A percentile compares a stretch with the other conserved stretches of the same genome.
phyloP scores from a whole-genome alignment of 2,329 filamentous ascomycete genomes.

The Apiospora kogelbergensis region DNA sequence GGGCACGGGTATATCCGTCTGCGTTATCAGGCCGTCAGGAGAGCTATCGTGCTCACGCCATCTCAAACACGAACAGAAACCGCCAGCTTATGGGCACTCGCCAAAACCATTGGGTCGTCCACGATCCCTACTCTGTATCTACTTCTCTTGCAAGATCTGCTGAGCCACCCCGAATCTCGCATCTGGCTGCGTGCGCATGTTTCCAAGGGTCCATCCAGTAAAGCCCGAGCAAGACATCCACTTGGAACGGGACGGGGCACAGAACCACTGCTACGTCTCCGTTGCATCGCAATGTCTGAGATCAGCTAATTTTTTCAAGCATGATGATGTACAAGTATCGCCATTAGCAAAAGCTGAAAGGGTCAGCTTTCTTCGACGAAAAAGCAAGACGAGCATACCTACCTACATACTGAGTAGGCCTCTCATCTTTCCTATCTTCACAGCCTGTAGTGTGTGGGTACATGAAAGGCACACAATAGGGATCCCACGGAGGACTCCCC shows the following conservation, averaged over 20 bases:
- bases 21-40: no score
- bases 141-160: not conserved
- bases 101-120: not conserved
- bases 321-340: no score
- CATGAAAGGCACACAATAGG: not conserved
- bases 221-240: not conserved
- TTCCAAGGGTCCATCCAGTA: not conserved
- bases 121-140: not conserved
- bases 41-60: not conserved
- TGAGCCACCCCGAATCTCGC: not conserved
- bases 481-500: not conserved
- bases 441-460: not conserved
- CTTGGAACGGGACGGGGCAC: not conserved
- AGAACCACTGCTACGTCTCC: not conserved
- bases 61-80: not conserved
- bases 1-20: not conserved
- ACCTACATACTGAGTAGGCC: not conserved
- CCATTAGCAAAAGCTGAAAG: not conserved
- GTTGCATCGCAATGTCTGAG: not conserved
- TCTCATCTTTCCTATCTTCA: not conserved
- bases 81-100: not conserved
- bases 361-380: not conserved
- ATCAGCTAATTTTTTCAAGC: not conserved
- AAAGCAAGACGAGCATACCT: not conserved
- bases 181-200: not conserved